Conservation (phyloP, 1,139 yeast species). For the Scheffersomyces cryptocercus region DNA sequence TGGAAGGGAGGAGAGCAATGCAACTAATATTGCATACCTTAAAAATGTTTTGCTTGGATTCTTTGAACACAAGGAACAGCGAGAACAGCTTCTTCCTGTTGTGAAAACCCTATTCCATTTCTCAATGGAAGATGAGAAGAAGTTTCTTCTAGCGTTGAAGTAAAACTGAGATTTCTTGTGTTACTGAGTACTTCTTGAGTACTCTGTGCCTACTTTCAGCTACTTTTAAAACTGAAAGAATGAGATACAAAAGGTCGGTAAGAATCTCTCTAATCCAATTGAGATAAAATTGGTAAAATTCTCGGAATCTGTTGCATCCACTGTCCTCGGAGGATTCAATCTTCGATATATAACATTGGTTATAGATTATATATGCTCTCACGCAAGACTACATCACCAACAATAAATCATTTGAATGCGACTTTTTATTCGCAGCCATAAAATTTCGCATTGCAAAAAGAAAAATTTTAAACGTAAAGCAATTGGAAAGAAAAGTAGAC, state of each 20-base stretch:
- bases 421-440: too few species aligned
- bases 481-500: too few species aligned
- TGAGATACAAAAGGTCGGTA: constrained; percentile 78
- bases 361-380: too few species aligned
- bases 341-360: neutral
- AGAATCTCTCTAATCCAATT: constrained; percentile 67
- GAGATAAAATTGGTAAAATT: constrained; percentile 65
- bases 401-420: too few species aligned
- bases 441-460: too few species aligned
- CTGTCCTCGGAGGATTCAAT: constrained; percentile 64
- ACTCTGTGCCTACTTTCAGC: too few species aligned
- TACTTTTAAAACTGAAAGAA: constrained; percentile 36
- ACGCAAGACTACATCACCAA: too few species aligned
- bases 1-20: constrained; percentile 8
- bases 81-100: constrained; percentile 82
- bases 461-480: too few species aligned
- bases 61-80: constrained; percentile 88
- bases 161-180: constrained; percentile 13
- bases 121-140: constrained; percentile 67
- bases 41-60: constrained; percentile 88
- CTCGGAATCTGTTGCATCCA: constrained; percentile 54
- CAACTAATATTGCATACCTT: constrained; percentile 65
- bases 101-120: constrained; percentile 72
- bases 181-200: too few species aligned
- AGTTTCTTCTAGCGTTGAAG: constrained; percentile 62